Percentiles rank a stretch among this genome's conserved stretches.
Conservation (phyloP, 2,329 filamentous ascomycete species). For the Esteya vermicola region DNA sequence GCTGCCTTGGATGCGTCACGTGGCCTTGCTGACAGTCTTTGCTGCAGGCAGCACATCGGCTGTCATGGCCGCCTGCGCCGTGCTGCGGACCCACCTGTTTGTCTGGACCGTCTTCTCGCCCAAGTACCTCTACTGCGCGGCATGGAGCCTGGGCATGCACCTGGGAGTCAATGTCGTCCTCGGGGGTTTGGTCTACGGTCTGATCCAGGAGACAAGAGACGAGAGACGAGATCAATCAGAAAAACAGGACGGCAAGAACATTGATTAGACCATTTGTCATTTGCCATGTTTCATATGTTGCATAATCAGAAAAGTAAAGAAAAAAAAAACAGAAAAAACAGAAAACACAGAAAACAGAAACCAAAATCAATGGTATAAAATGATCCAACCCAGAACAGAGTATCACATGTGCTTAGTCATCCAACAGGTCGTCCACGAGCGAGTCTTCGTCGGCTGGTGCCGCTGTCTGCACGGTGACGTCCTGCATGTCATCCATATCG, state of each 20-base stretch:
- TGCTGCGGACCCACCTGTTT: conserved; percentile 77
- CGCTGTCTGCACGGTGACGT: conserved; percentile 17
- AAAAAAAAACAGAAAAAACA: neutral
- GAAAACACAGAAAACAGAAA: conserved; percentile 2
- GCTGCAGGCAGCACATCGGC: conserved; percentile 47
- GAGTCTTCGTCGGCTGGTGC: conserved; percentile 4
- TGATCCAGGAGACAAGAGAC: conserved; percentile 18
- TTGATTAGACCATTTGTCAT: neutral
- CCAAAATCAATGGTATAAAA: too few species aligned
- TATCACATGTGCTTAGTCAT: conserved; percentile 1
- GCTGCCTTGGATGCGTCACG: conserved; percentile 27
- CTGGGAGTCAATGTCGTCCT: conserved; percentile 53
- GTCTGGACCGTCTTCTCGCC: conserved; percentile 99
- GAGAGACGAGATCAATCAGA: neutral
- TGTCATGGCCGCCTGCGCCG: conserved; percentile 81
- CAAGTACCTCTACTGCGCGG: conserved; percentile 86
- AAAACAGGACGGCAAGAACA: neutral
- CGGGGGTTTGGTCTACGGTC: conserved; percentile 42
- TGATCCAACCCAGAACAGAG: too few species aligned
- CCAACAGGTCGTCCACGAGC: conserved; percentile 6
- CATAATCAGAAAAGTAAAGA: neutral
- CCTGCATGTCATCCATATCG: conserved; percentile 23
- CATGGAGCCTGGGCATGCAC: conserved; percentile 78
- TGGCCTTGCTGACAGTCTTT: conserved; percentile 57
- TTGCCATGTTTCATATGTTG: neutral